Evolutionary conservation across 148 eudicot species (phyloP), one percentile per base, ranked within the genome.

Genomic region (Rhododendron griersonianum): DNA sequence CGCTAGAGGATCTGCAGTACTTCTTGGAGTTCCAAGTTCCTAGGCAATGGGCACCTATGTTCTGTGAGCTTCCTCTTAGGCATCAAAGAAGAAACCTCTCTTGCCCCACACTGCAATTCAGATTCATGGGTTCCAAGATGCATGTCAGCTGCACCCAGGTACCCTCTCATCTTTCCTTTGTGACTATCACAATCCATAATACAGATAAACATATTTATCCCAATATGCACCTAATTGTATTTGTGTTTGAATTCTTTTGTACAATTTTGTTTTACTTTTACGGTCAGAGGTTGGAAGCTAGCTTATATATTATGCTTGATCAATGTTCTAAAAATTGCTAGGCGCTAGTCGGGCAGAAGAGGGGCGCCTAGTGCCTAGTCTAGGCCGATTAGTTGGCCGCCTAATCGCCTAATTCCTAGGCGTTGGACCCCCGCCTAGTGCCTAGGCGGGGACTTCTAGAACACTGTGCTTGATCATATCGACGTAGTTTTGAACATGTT

Each of bases 1-100:
- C 89, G 51, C 87, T 91, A 13, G 98, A 94, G 41, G 98, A 96
- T 92, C 86, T 96, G 89, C 98, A 93, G 71, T 93, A 87, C 87
- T 96, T 96, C 88, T 90, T 96, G 93, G 99, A 96, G 84, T 96
- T 96, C 80, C 99, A 96, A 92, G 99, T 96, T 81, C 99, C 99
- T 4, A 88, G 94, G 86, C 98, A 95, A 84, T 96, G 99, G 99
- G 96, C 99, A 83, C 99, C 99, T 45, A 78, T 93, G 91, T 96
- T 93, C 88, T 94, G 94, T 67, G 99, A 96, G 90, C 95, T 96
- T 81, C 98, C 99, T 87, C 96, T 96, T 81, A 93, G 95, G 81
- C 99, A 96, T 90, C 98, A 92, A 88, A 92, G 94, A 90, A 89
- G 89, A 83, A 90, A 89, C 81, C 74, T 92, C 1, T 91, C 94